Evolutionary conservation across 805 yeast genomes (phyloP).

Genomic region (Yamadazyma scolyti): DNA sequence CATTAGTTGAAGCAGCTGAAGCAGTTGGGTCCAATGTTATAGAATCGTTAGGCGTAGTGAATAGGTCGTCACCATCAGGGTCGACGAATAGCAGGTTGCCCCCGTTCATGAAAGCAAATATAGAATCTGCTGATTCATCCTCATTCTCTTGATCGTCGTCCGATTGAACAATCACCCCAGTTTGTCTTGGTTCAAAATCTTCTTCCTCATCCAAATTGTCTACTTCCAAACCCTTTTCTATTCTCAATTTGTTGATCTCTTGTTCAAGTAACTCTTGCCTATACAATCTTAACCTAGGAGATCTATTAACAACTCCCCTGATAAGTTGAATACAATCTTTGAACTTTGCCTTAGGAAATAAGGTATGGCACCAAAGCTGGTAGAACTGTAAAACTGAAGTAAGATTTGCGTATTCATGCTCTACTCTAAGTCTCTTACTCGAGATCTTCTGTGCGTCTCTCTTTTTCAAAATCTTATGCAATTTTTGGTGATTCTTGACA

Average conservation of each 20-base stretch:
- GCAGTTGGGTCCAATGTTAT: neutral
- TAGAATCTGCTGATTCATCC: conserved; percentile 19
- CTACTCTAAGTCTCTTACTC: conserved; percentile 17
- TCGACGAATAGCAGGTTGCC: conserved; percentile 25
- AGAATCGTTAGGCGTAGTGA: conserved; percentile 1
- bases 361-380: conserved; percentile 45
- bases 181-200: neutral
- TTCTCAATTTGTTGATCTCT: conserved; percentile 22
- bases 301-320: conserved; percentile 43
- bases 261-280: conserved; percentile 25
- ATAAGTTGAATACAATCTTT: conserved; percentile 60
- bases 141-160: conserved; percentile 1
- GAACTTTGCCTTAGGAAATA: conserved; percentile 79
- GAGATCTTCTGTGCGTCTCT: conserved; percentile 20
- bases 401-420: conserved; percentile 33
- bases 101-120: conserved; percentile 28
- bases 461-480: conserved; percentile 21
- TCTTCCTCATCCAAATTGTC: conserved; percentile 8
- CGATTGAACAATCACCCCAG: conserved; percentile 2
- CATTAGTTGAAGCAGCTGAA: neutral
- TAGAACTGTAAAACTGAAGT: conserved; percentile 36
- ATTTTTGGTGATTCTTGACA: conserved; percentile 24
- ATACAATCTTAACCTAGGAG: conserved; percentile 32
- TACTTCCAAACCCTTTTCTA: conserved; percentile 35
- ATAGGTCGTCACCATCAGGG: conserved; percentile 19